These are phyloP conservation scores for Lasiodiplodia sp. DNA, from an alignment of 2,329 filamentous ascomycete species.

Conservation along the genomic window DNA sequence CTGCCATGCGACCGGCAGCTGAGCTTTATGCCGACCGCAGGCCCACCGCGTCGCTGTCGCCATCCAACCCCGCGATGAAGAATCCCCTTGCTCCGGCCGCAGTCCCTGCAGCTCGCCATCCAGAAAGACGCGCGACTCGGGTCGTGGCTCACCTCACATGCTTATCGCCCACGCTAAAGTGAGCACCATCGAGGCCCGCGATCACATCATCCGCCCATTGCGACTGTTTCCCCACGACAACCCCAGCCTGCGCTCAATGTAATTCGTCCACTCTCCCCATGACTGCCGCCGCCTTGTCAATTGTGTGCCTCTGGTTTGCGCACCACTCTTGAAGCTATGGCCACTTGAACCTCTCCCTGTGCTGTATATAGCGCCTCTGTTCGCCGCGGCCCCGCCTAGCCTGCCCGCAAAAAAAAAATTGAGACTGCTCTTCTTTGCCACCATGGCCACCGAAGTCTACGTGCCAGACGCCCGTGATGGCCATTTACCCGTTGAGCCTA, in stretches of 20 bases:
- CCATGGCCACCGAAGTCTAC: slow-evolving; percentile 21
- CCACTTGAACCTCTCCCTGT: neutral
- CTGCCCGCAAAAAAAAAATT: neutral
- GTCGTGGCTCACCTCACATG: neutral
- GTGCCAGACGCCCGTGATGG: slow-evolving; percentile 19
- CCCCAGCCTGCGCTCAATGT: neutral
- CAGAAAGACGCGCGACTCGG: neutral
- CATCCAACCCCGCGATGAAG: slow-evolving; percentile 14
- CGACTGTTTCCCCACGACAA: slow-evolving; percentile 19
- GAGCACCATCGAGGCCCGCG: slow-evolving; percentile 17
- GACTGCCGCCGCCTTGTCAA: slow-evolving; percentile 25
- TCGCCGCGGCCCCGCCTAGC: neutral
- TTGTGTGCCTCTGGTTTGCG: slow-evolving; percentile 17
- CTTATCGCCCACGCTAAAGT: slow-evolving; percentile 16
- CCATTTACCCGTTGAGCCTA: slow-evolving; percentile 8
- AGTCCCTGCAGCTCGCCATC: slow-evolving; percentile 13
- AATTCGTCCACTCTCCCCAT: slow-evolving; percentile 19
- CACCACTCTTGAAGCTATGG: slow-evolving; percentile 25
- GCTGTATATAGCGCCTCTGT: slow-evolving; percentile 16
- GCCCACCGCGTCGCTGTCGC: slow-evolving; percentile 4
- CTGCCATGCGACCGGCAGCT: neutral
- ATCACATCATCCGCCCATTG: slow-evolving; percentile 27
- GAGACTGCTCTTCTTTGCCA: neutral
- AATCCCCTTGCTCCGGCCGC: neutral
- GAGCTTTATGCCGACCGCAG: slow-evolving; percentile 1